Evolutionary conservation across 371 early-diverging fungal genomes (phyloP).

Genomic region (Mucor sp.): DNA sequence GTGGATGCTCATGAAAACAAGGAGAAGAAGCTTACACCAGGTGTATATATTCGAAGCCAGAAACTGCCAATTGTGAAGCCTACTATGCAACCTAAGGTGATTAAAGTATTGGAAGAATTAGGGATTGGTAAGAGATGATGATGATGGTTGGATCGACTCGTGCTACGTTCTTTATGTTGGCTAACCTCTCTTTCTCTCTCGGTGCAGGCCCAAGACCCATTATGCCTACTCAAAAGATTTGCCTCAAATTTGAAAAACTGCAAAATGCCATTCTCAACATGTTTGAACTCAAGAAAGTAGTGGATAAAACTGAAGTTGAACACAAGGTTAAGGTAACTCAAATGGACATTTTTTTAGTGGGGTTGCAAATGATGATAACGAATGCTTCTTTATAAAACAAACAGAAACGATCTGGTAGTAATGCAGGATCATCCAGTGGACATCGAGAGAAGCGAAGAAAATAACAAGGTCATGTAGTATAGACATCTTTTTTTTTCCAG

Average conservation of each 20-base stretch:
- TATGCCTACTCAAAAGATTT: slow-evolving; percentile 80
- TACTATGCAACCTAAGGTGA: slow-evolving; percentile 63
- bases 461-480: no score
- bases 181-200: not conserved
- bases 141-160: not conserved
- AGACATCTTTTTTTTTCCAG: no score
- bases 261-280: slow-evolving; percentile 69
- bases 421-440: slow-evolving; percentile 17
- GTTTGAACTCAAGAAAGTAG: slow-evolving; percentile 80
- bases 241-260: slow-evolving; percentile 74
- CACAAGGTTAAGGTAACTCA: slow-evolving; percentile 54
- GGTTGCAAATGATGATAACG: not conserved
- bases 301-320: slow-evolving; percentile 81
- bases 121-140: slow-evolving; percentile 45
- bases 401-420: slow-evolving; percentile 33
- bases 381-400: not conserved
- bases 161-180: not conserved
- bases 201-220: slow-evolving; percentile 66
- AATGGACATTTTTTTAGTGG: slow-evolving; percentile 1
- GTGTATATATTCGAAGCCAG: slow-evolving; percentile 76
- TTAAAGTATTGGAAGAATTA: slow-evolving; percentile 70
- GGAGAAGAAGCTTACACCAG: slow-evolving; percentile 72
- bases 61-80: slow-evolving; percentile 69
- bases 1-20: slow-evolving; percentile 41
- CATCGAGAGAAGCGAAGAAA: slow-evolving; percentile 29